Base-by-base conservation (phyloP, 2,329 filamentous ascomycete species). In the Sporothrix brunneoviolacea region DNA sequence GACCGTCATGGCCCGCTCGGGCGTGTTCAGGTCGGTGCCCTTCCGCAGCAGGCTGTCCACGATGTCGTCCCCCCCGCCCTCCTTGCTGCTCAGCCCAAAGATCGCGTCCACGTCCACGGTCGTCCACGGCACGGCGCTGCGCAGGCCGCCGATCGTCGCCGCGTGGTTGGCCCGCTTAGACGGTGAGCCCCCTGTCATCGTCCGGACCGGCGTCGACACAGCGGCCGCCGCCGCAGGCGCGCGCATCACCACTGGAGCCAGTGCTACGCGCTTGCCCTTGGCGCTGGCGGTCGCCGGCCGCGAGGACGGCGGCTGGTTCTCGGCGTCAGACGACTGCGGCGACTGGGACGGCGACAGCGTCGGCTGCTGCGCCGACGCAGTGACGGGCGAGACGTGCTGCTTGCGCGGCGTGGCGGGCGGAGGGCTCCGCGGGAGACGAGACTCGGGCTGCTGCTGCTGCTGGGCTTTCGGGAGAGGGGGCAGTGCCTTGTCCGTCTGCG, bases 1-100 rank as follows among this genome's bases (percentile, higher is more conserved):
- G 0, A 97, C 88, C 5, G 83, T 91, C 91, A 98, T 95, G 33
- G 77, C 74, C 71, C 86, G 90, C 70, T 97, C 93, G 0, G 83
- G 79, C 48, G 77, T 86, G 2, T 79, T 84, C 48, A 98, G 68
- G 13, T 78, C 78, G 0, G 74, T 74, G 12, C 79, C 81, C 35
- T 75, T 71, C 50, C 71, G 73, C 15, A 84, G 64, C 22, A 80
- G 69, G 9, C 69, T 66, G 16, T 76, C 72, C 19, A 47, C 38
- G 3, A 53, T 28, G 13, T 46, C 27, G 2, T 45, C 12, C 68
- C 59, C 13, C 67, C 65, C 30, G 13, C 37, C 33, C 35, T 51
- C 48, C 10, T 72, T 69, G 7, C n/a, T n/a, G n/a, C 51, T 52
- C 2, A 69, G 68, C 3, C 68, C 64, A 63, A 93, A 83, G 1